phyloP scores from a whole-genome alignment of 2,329 filamentous ascomycete species.

The Fusarium cyanostomum region DNA sequence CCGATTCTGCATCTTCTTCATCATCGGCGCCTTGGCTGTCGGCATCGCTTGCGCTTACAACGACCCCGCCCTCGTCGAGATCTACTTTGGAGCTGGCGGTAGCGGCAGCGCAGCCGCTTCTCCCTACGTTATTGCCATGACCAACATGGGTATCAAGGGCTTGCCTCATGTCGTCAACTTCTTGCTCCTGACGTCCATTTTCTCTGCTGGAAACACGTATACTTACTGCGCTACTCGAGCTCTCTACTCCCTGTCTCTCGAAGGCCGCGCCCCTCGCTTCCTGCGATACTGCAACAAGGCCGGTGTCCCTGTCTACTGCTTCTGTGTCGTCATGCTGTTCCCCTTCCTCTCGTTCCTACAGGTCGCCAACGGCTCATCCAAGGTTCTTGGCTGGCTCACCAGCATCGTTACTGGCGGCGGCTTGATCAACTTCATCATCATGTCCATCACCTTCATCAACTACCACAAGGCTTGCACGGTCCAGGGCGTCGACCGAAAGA shows the following conservation, averaged over 20 bases:
- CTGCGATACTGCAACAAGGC: slow-evolving; percentile 66
- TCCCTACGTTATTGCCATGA: slow-evolving; percentile 51
- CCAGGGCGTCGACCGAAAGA: slow-evolving; percentile 60
- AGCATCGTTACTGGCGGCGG: slow-evolving; percentile 64
- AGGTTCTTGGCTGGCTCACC: slow-evolving; percentile 62
- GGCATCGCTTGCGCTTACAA: slow-evolving; percentile 67
- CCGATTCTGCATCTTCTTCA: slow-evolving; percentile 49
- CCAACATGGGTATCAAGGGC: slow-evolving; percentile 59
- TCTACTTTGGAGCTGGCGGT: slow-evolving; percentile 51
- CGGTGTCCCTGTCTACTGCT: slow-evolving; percentile 68
- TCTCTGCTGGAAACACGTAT: slow-evolving; percentile 44
- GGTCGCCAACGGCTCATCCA: slow-evolving; percentile 56
- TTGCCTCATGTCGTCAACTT: slow-evolving; percentile 67
- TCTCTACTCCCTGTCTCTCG: slow-evolving; percentile 59
- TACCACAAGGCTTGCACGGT: slow-evolving; percentile 62
- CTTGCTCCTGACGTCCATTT: slow-evolving; percentile 52
- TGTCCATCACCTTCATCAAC: slow-evolving; percentile 56
- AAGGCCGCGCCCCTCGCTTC: slow-evolving; percentile 59
- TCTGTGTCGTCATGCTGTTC: slow-evolving; percentile 61
- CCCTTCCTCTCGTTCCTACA: slow-evolving; percentile 62
- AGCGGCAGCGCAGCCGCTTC: slow-evolving; percentile 61
- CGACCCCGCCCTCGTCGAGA: slow-evolving; percentile 64
- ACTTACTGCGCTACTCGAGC: slow-evolving; percentile 59
- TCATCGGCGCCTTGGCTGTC: slow-evolving; percentile 61
- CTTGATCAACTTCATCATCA: slow-evolving; percentile 69